phyloP scores from a whole-genome alignment of 306 rosid species.

The Trichosanthes cucumerina region DNA sequence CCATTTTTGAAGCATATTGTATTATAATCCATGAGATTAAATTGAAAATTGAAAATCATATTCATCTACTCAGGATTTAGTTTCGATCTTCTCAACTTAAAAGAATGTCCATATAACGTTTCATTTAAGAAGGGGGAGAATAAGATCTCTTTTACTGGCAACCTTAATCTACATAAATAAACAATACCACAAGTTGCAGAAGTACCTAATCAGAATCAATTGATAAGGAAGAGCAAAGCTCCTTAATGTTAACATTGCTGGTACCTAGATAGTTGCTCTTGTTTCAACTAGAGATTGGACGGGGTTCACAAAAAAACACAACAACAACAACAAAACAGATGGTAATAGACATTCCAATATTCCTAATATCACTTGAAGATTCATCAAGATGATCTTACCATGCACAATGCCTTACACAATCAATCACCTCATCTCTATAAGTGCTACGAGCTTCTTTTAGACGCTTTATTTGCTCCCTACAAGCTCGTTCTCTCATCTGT shows the following conservation, averaged over 20 bases:
- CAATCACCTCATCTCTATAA: constrained; percentile 66
- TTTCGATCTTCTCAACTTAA: background rate
- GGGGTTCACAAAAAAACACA: background rate
- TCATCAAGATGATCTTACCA: constrained; percentile 38
- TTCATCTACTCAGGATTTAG: background rate
- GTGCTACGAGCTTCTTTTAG: constrained; percentile 77
- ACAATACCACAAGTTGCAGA: background rate
- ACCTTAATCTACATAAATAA: background rate
- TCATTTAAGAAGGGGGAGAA: background rate
- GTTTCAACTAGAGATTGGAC: background rate
- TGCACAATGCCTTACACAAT: constrained; percentile 57
- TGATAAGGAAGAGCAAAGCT: background rate
- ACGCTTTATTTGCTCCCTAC: constrained; percentile 49
- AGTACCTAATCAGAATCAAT: background rate
- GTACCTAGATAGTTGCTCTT: background rate
- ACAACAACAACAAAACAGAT: background rate
- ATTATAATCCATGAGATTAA: background rate
- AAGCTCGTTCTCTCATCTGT: constrained; percentile 63
- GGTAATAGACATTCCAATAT: constrained; percentile 8
- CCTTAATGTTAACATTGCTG: background rate
- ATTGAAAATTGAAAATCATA: background rate
- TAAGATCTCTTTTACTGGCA: background rate
- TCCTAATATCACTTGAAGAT: background rate
- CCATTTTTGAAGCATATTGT: background rate
- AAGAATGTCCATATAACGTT: background rate